These are phyloP conservation scores for Reutealis trisperma DNA, from an alignment of 345 rosid genomes.

Conservation along the genomic window DNA sequence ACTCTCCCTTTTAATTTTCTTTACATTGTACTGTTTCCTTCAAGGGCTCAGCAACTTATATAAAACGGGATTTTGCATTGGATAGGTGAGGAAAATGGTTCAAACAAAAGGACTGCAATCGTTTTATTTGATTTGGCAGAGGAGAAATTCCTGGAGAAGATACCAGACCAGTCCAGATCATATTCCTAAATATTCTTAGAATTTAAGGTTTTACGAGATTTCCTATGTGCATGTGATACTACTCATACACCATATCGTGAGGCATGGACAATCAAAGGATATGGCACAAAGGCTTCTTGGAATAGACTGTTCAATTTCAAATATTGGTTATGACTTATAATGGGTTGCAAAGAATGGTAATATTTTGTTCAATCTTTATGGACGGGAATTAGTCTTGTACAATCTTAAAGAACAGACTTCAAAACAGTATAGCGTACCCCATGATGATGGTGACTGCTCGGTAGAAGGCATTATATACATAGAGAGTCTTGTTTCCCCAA, in stretches of 20 bases:
- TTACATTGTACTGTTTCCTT: neutral
- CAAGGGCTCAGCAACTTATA: neutral
- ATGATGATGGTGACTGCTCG: no score
- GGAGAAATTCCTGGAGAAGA: neutral
- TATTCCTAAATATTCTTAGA: neutral
- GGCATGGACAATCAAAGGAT: constrained; percentile 1
- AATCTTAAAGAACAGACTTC: no score
- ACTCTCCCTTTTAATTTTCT: no score
- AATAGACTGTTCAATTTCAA: neutral
- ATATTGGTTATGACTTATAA: no score
- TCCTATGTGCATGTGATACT: neutral
- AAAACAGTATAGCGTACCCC: no score
- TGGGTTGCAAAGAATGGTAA: no score
- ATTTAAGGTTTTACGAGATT: neutral
- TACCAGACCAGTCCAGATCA: neutral
- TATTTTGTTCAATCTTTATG: no score
- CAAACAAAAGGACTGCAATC: neutral
- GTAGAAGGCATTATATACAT: no score
- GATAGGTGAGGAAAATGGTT: neutral
- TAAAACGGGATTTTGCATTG: neutral
- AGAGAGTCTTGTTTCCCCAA: no score
- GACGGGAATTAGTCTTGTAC: no score
- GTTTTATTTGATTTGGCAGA: neutral
- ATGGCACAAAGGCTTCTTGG: neutral
- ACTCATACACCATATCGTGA: neutral